Percentiles rank a stretch among this genome's conserved stretches.
These are phyloP conservation scores for Begonia peltatifolia DNA, from an alignment of 306 rosid genomes.

Conservation along the genomic window DNA sequence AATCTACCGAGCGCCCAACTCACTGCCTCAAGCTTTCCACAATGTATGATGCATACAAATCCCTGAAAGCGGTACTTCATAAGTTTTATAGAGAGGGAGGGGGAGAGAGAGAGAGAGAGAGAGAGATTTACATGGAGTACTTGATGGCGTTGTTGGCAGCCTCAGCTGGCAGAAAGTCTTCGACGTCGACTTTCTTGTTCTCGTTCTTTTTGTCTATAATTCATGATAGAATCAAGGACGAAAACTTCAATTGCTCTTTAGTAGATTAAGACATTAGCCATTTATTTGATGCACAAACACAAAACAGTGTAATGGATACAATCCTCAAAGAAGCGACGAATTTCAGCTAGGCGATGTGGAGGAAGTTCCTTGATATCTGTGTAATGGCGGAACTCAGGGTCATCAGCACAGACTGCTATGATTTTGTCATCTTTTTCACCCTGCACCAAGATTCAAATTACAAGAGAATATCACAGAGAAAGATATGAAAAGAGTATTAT, in stretches of 20 bases:
- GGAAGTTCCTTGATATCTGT: slow-evolving; percentile 75
- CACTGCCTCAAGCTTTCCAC: slow-evolving; percentile 92
- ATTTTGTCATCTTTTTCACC: slow-evolving; percentile 99
- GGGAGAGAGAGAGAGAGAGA: not conserved
- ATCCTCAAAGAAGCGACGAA: slow-evolving; percentile 92
- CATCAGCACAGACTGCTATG: slow-evolving; percentile 97
- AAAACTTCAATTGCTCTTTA: slow-evolving; percentile 7
- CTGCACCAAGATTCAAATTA: slow-evolving; percentile 23
- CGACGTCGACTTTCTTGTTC: slow-evolving; percentile 88
- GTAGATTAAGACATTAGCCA: not conserved
- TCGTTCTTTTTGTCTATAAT: slow-evolving; percentile 88
- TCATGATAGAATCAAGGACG: slow-evolving; percentile 29
- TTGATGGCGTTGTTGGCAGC: slow-evolving; percentile 70
- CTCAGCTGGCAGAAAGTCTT: slow-evolving; percentile 81
- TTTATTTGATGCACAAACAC: slow-evolving; percentile 3
- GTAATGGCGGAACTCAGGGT: slow-evolving; percentile 85
- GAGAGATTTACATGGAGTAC: slow-evolving; percentile 66
- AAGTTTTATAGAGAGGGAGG: slow-evolving; percentile 6
- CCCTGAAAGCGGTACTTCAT: slow-evolving; percentile 36
- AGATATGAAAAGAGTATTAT: not conserved
- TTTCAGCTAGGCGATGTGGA: slow-evolving; percentile 95
- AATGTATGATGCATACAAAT: slow-evolving; percentile 80
- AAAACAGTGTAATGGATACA: slow-evolving; percentile 52
- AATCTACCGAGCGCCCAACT: too few relatives aligned
- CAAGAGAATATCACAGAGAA: not conserved